phyloP scores from a whole-genome alignment of 2,329 filamentous ascomycete genomes.

The Exophiala mesophila region DNA sequence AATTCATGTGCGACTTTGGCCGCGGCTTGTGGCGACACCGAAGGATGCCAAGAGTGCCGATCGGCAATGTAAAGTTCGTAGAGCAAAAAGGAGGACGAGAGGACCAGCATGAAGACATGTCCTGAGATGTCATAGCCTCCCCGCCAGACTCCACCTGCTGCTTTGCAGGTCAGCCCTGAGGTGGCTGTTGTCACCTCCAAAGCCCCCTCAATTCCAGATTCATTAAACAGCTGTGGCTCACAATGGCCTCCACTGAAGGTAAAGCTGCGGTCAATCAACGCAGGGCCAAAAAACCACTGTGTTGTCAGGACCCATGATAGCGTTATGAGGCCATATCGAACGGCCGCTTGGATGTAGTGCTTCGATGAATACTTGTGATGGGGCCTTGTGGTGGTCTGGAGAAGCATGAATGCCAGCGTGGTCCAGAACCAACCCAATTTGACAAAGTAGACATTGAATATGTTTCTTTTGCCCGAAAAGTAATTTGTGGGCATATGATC shows the following conservation, averaged over 20 bases:
- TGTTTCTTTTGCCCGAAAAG: constrained; percentile 88
- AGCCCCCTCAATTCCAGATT: constrained; percentile 12
- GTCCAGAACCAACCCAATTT: constrained; percentile 95
- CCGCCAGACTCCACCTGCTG: constrained; percentile 74
- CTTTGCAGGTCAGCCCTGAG: constrained; percentile 63
- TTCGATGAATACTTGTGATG: constrained; percentile 11
- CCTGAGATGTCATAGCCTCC: constrained; percentile 97
- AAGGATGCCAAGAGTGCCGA: constrained; percentile 40
- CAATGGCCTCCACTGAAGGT: constrained; percentile 83
- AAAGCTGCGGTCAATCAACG: constrained; percentile 86
- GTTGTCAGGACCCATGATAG: constrained; percentile 78
- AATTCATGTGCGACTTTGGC: constrained; percentile 44
- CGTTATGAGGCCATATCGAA: constrained; percentile 70
- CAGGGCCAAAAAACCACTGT: constrained; percentile 93
- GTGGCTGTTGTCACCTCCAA: constrained; percentile 57
- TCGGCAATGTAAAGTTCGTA: constrained; percentile 72
- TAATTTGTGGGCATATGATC: constrained; percentile 49
- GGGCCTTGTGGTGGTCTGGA: constrained; percentile 60
- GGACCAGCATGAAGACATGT: constrained; percentile 86
- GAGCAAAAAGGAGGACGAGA: constrained; percentile 74
- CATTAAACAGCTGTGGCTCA: constrained; percentile 40
- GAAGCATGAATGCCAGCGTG: constrained; percentile 65
- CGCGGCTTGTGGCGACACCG: constrained; percentile 34
- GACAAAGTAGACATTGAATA: constrained; percentile 90
- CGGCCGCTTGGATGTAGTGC: constrained; percentile 48